These are phyloP conservation scores for Clarkia xantiana DNA, from an alignment of 345 rosid genomes.

Conservation along the genomic window DNA sequence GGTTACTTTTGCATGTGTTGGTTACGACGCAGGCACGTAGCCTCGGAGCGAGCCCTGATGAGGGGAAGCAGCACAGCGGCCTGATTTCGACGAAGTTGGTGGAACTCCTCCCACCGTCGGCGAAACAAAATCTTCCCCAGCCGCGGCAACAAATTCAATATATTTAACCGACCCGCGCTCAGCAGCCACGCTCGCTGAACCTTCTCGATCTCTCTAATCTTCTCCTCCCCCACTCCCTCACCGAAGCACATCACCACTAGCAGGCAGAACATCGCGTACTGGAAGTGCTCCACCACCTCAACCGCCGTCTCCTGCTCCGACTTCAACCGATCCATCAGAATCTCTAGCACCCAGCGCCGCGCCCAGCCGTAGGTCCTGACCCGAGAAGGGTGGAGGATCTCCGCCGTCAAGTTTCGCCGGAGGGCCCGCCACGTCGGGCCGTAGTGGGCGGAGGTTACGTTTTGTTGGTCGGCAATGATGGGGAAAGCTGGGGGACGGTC, in stretches of 20 bases:
- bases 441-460: slow-evolving; percentile 2
- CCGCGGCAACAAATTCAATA: slow-evolving; percentile 5
- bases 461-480: background rate
- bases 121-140: slow-evolving; percentile 4
- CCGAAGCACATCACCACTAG: slow-evolving; percentile 8
- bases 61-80: slow-evolving; percentile 4
- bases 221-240: slow-evolving; percentile 1
- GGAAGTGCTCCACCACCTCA: background rate
- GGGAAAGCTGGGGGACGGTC: slow-evolving; percentile 1
- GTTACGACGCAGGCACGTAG: background rate
- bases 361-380: background rate
- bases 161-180: background rate
- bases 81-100: slow-evolving; percentile 1
- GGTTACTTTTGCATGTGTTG: too few species aligned
- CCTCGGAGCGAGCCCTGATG: slow-evolving; percentile 3
- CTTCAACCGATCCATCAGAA: background rate
- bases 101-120: slow-evolving; percentile 6
- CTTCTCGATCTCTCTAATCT: slow-evolving; percentile 3
- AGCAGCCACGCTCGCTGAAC: slow-evolving; percentile 2
- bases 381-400: slow-evolving; percentile 3
- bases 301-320: background rate
- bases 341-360: slow-evolving; percentile 2
- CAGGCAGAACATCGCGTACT: slow-evolving; percentile 7
- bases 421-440: slow-evolving; percentile 4
- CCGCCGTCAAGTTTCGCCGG: slow-evolving; percentile 1